Percentiles rank a stretch among this genome's conserved stretches.
These are phyloP conservation scores for Rhizoctonia solani DNA, from an alignment of 1,284 basidiomycete species.

Conservation along the genomic window DNA sequence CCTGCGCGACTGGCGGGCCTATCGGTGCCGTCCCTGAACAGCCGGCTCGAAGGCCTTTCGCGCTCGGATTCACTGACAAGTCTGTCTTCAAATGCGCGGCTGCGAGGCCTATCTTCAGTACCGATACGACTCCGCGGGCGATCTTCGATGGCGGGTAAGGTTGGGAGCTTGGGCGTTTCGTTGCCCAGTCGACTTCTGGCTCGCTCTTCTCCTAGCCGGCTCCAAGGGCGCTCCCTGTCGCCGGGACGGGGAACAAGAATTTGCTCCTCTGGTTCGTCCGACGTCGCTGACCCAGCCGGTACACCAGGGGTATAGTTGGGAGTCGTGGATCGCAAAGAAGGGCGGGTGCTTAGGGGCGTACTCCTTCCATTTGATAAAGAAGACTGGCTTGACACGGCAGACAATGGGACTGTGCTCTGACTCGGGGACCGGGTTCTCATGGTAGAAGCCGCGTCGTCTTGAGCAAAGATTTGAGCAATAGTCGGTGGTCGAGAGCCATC, in stretches of 20 bases:
- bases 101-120: background rate
- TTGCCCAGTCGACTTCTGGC: background rate
- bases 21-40: constrained; percentile 21
- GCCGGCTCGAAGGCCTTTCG: constrained; percentile 16
- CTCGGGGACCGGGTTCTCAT: constrained; percentile 14
- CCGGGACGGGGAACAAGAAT: background rate
- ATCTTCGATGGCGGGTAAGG: background rate
- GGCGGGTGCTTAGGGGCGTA: constrained; percentile 1
- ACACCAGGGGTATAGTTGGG: constrained; percentile 11
- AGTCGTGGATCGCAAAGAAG: constrained; percentile 1
- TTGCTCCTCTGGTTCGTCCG: constrained; percentile 2
- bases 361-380: background rate
- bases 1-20: constrained; percentile 15
- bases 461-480: constrained; percentile 18
- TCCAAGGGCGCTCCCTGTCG: constrained; percentile 12
- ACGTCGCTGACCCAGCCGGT: background rate
- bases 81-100: background rate
- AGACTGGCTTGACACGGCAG: background rate
- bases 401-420: background rate
- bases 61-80: background rate
- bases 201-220: constrained; percentile 14
- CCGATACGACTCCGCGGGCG: background rate
- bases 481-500: constrained; percentile 8
- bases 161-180: background rate
- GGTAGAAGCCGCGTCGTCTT: constrained; percentile 7